A percentile compares a stretch with the other conserved stretches of the same genome.
Evolutionary conservation across 805 yeast species (phyloP).

Genomic region (Candida odintsovae): DNA sequence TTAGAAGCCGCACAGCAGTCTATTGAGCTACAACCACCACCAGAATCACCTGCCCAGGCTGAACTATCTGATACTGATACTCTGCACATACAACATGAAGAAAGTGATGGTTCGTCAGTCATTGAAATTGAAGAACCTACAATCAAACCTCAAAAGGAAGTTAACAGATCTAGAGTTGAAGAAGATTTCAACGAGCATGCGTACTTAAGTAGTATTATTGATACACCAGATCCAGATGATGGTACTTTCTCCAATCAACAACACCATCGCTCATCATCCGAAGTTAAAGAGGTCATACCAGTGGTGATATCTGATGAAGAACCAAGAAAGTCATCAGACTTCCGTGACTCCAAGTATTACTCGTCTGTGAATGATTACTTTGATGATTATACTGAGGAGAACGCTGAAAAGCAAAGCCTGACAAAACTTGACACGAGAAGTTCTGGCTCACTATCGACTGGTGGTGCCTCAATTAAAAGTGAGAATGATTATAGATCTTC

Average conservation of each 20-base stretch:
- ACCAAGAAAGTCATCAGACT: neutral
- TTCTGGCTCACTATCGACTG: slow-evolving; percentile 28
- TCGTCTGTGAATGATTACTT: slow-evolving; percentile 20
- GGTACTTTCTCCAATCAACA: neutral
- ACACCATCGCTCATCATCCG: neutral
- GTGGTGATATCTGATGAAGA: neutral
- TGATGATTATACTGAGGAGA: slow-evolving; percentile 22
- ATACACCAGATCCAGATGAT: slow-evolving; percentile 14
- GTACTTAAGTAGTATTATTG: slow-evolving; percentile 18
- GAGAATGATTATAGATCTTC: slow-evolving; percentile 21
- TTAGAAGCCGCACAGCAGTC: neutral
- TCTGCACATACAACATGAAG: slow-evolving; percentile 14
- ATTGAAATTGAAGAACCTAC: slow-evolving; percentile 1
- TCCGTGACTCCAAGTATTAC: slow-evolving; percentile 20
- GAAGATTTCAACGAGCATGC: slow-evolving; percentile 17
- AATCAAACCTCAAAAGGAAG: neutral
- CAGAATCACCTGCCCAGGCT: slow-evolving; percentile 8
- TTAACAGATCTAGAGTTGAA: neutral
- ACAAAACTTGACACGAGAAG: slow-evolving; percentile 7
- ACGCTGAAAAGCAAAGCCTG: neutral
- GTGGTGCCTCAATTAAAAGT: slow-evolving; percentile 24
- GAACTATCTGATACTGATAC: slow-evolving; percentile 22
- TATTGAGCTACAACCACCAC: slow-evolving; percentile 2
- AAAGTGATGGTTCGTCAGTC: slow-evolving; percentile 1
- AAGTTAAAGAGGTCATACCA: neutral